Base-by-base conservation (phyloP, 2,329 filamentous ascomycete species). In the Claviceps pazoutovae region DNA sequence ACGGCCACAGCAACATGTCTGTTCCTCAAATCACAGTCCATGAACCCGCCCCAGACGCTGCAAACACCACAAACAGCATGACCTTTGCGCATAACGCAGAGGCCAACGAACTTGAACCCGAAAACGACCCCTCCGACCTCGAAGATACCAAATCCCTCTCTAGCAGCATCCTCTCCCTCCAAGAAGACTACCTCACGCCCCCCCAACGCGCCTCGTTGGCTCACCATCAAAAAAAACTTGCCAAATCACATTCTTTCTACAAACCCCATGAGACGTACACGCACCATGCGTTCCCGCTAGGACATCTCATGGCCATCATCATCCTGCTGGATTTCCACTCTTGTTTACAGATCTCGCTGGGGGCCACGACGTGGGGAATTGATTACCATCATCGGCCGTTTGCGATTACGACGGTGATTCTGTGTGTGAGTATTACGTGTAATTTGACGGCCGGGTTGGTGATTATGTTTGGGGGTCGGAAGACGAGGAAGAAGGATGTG, bases 231-330 rank as follows among this genome's bases (percentile, higher is more conserved):
- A 76, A 74, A 58, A 91, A 90, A 61, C 85, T 93, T 61, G 76
- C 84, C 61, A 88, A 84, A 58, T 88, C 84, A 0, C 88, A 94
- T 64, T 89, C 85, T 5, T 94, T 91, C 66, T 94, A 94, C 73
- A 90, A 90, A 60, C 87, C 88, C 0, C 84, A 94, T 65, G 88
- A 94, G 66, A 94, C 88, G 0, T 74, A 80, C 37, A 94, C 88
- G 0, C 88, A 94, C 63, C 75, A 81, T 62, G 84, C 88, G 0
- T 94, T 94, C 55, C 86, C 88, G 0, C 71, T 90, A 1, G 75
- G 77, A 36, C 73, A 88, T 5, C 79, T 94, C 36, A 75, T 93
- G 39, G 81, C 85, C 53, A 82, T 91, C 53, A 83, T 91, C n/a
- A 73, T 87, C 6, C 71, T 94, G 2, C 74, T 93, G 3, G 88